phyloP scores from a whole-genome alignment of 495 filamentous ascomycete genomes.

The Tuber borchii region DNA sequence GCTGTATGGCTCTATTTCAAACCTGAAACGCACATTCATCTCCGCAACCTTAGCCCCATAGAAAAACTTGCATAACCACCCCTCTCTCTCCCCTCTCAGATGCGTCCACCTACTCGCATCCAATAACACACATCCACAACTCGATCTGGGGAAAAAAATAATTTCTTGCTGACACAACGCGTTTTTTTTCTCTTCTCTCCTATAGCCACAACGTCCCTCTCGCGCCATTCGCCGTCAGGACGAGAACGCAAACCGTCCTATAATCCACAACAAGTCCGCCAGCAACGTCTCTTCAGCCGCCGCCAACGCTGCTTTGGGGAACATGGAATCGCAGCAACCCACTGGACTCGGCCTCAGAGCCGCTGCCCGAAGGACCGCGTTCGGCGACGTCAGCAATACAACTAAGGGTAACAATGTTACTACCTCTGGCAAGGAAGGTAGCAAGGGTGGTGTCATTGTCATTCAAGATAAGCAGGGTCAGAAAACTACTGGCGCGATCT shows the following conservation, averaged over 20 bases:
- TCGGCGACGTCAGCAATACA: constrained; percentile 75
- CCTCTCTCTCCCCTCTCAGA: constrained; percentile 17
- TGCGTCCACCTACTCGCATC: constrained; percentile 20
- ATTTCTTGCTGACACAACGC: constrained; percentile 30
- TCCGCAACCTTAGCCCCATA: constrained; percentile 12
- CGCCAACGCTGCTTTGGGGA: constrained; percentile 58
- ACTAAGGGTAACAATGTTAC: constrained; percentile 46
- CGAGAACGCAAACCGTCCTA: constrained; percentile 61
- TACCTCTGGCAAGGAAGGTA: constrained; percentile 50
- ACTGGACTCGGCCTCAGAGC: constrained; percentile 58
- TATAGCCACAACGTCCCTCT: constrained; percentile 55
- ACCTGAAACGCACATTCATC: constrained; percentile 28
- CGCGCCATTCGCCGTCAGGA: constrained; percentile 60
- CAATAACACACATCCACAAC: constrained; percentile 15
- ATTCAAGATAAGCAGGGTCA: constrained; percentile 38
- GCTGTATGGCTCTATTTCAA: constrained; percentile 23
- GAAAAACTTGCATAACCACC: constrained; percentile 4
- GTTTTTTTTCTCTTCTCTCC: constrained; percentile 6
- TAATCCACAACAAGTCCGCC: constrained; percentile 33
- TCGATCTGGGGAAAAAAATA: constrained; percentile 11
- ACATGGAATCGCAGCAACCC: constrained; percentile 39
- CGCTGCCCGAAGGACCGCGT: constrained; percentile 64
- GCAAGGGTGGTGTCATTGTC: constrained; percentile 26
- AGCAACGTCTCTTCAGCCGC: constrained; percentile 45
- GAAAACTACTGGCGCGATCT: constrained; percentile 34